phyloP scores from a whole-genome alignment of 2,329 filamentous ascomycete genomes.

The Helicocarpus griseus region DNA sequence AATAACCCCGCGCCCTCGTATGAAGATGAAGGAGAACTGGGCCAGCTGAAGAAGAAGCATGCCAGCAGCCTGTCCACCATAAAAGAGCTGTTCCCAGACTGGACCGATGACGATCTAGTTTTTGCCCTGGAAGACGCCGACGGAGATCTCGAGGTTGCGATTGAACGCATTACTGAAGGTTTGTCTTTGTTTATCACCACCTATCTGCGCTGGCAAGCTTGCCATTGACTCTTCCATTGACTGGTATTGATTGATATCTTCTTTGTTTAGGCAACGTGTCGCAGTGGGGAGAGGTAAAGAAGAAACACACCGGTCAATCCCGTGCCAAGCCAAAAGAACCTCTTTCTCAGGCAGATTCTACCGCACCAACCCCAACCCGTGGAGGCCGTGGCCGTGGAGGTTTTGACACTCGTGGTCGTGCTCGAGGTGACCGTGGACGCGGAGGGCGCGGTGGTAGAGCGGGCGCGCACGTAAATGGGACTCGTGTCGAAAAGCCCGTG shows the following conservation, averaged over 20 bases:
- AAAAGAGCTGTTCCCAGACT: conserved; percentile 88
- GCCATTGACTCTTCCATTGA: background rate
- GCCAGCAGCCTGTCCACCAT: conserved; percentile 67
- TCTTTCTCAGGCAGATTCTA: conserved; percentile 24
- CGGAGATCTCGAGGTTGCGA: conserved; percentile 39
- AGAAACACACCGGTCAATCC: conserved; percentile 39
- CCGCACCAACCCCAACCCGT: conserved; percentile 25
- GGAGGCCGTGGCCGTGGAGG: conserved; percentile 38
- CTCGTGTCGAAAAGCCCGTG: conserved; percentile 27
- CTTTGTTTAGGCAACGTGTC: conserved; percentile 37
- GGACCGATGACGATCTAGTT: conserved; percentile 90
- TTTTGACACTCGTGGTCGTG: conserved; percentile 36
- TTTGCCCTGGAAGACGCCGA: conserved; percentile 75
- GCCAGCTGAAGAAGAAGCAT: conserved; percentile 85
- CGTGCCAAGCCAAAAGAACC: conserved; percentile 39
- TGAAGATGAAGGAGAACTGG: conserved; percentile 81
- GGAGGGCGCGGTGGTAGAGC: conserved; percentile 38
- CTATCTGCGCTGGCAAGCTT: conserved; percentile 1
- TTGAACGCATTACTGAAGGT: conserved; percentile 45
- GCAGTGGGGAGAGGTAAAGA: conserved; percentile 45
- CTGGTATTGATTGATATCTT: conserved; percentile 1
- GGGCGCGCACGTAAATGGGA: conserved; percentile 34
- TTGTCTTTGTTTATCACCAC: conserved; percentile 9
- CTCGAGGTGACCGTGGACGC: conserved; percentile 40
- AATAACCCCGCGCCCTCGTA: conserved; percentile 50